Percentiles rank a stretch among this genome's conserved stretches.
Evolutionary conservation across 306 rosid genomes (phyloP).

Genomic region (Cajanus cajan): DNA sequence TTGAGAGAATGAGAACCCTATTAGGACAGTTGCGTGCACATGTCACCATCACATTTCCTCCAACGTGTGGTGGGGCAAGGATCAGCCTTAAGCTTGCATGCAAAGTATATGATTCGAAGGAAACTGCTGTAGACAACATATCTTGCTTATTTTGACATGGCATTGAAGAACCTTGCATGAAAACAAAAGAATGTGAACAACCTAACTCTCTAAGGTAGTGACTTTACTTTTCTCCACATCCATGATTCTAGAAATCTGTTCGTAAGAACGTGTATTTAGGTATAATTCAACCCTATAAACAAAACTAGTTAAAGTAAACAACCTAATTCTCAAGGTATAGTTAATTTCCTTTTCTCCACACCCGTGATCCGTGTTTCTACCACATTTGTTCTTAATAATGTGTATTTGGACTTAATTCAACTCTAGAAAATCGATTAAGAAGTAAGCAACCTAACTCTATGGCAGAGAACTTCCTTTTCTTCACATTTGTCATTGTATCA

Average conservation of each 20-base stretch:
- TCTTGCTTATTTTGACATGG: neutral
- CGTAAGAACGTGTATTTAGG: no score
- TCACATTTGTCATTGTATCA: no score
- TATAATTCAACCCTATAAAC: no score
- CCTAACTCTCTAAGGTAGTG: neutral
- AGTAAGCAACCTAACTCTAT: no score
- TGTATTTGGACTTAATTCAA: no score
- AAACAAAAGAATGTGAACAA: neutral
- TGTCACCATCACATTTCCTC: slow-evolving; percentile 11
- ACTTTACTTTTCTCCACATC: neutral
- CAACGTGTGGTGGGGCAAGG: slow-evolving; percentile 4
- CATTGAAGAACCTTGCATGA: neutral
- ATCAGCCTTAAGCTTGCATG: neutral
- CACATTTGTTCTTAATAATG: no score
- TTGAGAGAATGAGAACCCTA: slow-evolving; percentile 16
- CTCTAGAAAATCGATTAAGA: no score
- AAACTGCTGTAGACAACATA: neutral
- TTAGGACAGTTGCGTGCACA: neutral
- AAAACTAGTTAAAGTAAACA: no score
- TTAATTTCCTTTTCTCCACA: no score
- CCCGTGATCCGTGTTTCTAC: no score
- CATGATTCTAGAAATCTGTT: neutral
- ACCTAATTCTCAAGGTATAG: no score
- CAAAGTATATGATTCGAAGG: neutral
- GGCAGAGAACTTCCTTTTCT: no score